Evolutionary conservation across 192 early-diverging fungal genomes (phyloP).

Genomic region (Polychytrium aggregatum): DNA sequence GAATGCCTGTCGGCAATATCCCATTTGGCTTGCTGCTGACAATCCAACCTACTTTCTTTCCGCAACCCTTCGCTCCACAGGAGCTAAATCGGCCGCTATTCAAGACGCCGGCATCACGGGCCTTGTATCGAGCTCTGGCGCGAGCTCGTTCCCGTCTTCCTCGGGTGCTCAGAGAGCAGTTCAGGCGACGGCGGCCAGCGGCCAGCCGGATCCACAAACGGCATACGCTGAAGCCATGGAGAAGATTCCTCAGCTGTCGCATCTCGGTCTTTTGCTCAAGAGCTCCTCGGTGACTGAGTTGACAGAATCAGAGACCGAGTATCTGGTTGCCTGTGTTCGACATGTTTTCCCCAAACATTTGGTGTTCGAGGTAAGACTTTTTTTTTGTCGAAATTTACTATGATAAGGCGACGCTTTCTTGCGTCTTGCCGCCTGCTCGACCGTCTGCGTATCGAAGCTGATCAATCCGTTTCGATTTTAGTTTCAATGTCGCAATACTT

Average conservation of each 20-base stretch:
- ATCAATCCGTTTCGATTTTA: conserved; percentile 6
- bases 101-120: not conserved
- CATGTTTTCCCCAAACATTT: conserved; percentile 84
- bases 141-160: conserved; percentile 2
- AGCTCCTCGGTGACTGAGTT: conserved; percentile 65
- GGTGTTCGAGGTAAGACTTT: conserved; percentile 72
- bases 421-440: not conserved
- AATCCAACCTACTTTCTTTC: too few species aligned
- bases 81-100: too few species aligned
- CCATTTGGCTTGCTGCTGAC: too few species aligned
- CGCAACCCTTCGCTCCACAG: too few species aligned
- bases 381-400: not conserved
- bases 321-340: conserved; percentile 82
- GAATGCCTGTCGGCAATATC: too few species aligned
- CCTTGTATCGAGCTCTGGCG: conserved; percentile 12
- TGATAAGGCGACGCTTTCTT: too few species aligned
- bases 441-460: not conserved
- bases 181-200: not conserved
- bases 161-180: conserved; percentile 14
- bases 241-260: conserved; percentile 69
- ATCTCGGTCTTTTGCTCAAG: conserved; percentile 79
- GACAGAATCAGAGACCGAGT: conserved; percentile 93
- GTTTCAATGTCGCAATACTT: conserved; percentile 90
- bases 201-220: conserved; percentile 50
- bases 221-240: conserved; percentile 67